Conservation (phyloP, 331 rosid genomes). For the Pyrus hybrid region DNA sequence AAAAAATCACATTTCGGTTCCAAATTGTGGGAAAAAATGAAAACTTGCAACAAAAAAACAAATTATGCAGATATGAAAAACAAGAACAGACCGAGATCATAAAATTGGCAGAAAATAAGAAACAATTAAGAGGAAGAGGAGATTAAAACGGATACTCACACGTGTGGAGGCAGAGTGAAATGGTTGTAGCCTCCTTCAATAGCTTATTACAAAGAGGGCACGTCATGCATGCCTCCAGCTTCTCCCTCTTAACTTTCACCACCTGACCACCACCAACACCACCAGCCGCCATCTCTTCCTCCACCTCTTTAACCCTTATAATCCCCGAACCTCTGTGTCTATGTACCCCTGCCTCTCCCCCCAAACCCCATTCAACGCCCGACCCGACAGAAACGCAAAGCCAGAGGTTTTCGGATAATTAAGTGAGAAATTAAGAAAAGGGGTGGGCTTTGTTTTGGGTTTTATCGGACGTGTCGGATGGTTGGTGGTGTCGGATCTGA, state of each 20-base stretch:
- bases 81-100: constrained; percentile 14
- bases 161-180: constrained; percentile 60
- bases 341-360: neutral
- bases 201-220: constrained; percentile 57
- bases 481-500: constrained; percentile 38
- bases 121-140: constrained; percentile 1
- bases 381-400: neutral
- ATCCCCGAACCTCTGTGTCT: neutral
- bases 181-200: constrained; percentile 54
- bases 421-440: neutral
- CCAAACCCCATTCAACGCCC: constrained; percentile 24
- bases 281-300: constrained; percentile 24
- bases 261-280: constrained; percentile 19
- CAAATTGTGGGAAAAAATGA: constrained; percentile 1
- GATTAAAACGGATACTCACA: constrained; percentile 23
- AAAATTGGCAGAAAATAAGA: constrained; percentile 4
- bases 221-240: constrained; percentile 58
- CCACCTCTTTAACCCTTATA: neutral
- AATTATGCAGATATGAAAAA: constrained; percentile 6
- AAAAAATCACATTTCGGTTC: neutral
- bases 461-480: constrained; percentile 4
- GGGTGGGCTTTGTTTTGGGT: neutral
- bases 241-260: constrained; percentile 44
- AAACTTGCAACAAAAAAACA: constrained; percentile 1
- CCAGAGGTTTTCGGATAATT: neutral